Conservation (phyloP, 768 basidiomycete genomes). For the Mycena olivaceomarginata region DNA sequence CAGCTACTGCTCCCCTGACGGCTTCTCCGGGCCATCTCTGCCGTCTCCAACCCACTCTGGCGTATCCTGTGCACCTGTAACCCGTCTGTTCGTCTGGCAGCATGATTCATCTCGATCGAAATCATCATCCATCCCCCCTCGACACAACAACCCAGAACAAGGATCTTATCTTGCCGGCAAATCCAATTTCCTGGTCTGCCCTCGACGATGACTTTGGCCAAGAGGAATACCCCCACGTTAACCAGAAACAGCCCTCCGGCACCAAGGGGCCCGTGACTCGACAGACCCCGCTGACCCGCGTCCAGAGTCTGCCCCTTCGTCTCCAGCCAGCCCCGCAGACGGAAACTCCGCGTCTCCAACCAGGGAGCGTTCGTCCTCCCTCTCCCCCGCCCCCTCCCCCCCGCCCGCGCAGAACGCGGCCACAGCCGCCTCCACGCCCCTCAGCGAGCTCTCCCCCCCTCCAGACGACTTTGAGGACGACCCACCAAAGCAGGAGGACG, state of each 20-base stretch:
- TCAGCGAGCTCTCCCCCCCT: conserved; percentile 85
- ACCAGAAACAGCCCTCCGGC: conserved; percentile 9
- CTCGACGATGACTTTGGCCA: conserved; percentile 45
- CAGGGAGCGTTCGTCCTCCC: conserved; percentile 72
- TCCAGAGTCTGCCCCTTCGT: conserved; percentile 40
- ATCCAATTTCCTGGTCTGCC: conserved; percentile 58
- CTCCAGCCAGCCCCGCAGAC: conserved; percentile 51
- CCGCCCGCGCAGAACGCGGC: conserved; percentile 46
- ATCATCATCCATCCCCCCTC: conserved; percentile 60
- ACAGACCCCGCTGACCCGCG: conserved; percentile 42
- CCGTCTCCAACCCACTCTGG: not conserved
- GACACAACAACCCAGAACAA: conserved; percentile 59
- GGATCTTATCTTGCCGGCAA: conserved; percentile 64
- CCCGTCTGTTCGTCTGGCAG: not conserved
- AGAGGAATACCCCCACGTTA: conserved; percentile 12
- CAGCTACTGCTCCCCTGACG: not conserved
- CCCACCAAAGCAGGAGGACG: conserved; percentile 52
- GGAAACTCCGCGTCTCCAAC: conserved; percentile 52
- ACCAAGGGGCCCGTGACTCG: conserved; percentile 47
- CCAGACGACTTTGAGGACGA: conserved; percentile 74
- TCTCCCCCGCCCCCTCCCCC: conserved; percentile 73
- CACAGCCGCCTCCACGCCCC: conserved; percentile 73
- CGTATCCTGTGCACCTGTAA: not conserved
- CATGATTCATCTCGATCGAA: conserved; percentile 75
- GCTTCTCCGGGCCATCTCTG: not conserved